Evolutionary conservation across 495 filamentous ascomycete species (phyloP).

Genomic region (Neurospora intermedia): DNA sequence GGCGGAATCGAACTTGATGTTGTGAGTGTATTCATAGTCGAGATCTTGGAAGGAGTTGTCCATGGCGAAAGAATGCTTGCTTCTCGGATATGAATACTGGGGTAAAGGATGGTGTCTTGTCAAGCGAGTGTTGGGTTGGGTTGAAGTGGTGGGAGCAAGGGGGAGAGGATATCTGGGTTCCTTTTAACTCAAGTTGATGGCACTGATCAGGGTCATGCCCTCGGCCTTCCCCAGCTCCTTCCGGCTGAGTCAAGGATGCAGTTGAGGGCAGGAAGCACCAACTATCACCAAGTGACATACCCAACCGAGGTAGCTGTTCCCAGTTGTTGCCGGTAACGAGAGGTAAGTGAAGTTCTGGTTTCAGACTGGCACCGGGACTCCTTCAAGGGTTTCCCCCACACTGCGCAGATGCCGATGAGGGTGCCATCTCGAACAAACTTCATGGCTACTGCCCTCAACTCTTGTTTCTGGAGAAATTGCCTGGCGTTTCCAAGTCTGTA

Average conservation of each 20-base stretch:
- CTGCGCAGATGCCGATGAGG: background rate
- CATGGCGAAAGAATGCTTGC: background rate
- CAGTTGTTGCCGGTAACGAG: background rate
- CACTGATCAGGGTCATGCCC: background rate
- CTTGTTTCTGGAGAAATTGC: background rate
- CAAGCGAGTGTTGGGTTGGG: background rate
- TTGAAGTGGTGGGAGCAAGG: background rate
- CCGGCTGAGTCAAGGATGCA: background rate
- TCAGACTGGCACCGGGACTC: background rate
- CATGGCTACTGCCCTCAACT: background rate
- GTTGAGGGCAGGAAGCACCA: background rate
- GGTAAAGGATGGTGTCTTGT: background rate
- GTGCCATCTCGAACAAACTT: background rate
- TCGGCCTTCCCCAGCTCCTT: background rate
- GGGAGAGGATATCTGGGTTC: background rate
- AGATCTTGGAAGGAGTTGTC: background rate
- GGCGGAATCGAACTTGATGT: background rate
- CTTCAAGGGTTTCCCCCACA: background rate
- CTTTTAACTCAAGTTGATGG: no score
- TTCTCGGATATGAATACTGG: background rate
- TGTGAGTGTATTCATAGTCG: background rate
- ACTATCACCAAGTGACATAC: background rate
- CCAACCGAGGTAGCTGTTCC: background rate
- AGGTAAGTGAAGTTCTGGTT: background rate
- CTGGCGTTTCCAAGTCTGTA: no score